These are phyloP conservation scores for Aureobasidium namibiae DNA, from an alignment of 2,329 filamentous ascomycete species.

Conservation along the genomic window DNA sequence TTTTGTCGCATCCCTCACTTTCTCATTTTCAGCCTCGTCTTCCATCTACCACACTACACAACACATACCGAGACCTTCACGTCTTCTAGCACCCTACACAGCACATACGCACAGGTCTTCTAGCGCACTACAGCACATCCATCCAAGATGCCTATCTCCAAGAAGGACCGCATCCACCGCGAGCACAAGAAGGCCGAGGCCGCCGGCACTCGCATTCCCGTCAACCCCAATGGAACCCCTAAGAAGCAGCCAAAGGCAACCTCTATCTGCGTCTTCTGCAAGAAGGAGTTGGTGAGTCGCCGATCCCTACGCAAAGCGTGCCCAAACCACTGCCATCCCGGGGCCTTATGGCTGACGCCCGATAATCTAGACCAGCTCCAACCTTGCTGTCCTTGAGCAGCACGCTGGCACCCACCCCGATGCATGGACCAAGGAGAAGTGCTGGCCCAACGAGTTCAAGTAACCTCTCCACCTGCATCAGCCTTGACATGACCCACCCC, in stretches of 20 bases:
- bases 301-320: too few relatives aligned
- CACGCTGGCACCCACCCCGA: constrained; percentile 45
- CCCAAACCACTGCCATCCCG: too few relatives aligned
- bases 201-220: constrained; percentile 45
- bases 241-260: constrained; percentile 48
- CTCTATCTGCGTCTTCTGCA: constrained; percentile 29
- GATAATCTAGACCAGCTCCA: constrained; percentile 36
- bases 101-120: too few relatives aligned
- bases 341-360: background rate
- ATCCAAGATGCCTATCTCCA: constrained; percentile 39
- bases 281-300: constrained; percentile 21
- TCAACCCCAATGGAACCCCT: constrained; percentile 48
- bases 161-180: constrained; percentile 44
- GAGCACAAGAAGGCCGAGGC: constrained; percentile 50
- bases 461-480: background rate
- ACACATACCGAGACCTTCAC: too few relatives aligned
- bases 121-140: background rate
- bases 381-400: constrained; percentile 44
- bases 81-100: background rate
- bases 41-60: too few relatives aligned
- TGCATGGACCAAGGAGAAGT: constrained; percentile 51
- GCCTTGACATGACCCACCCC: background rate
- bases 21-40: background rate
- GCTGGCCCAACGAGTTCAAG: constrained; percentile 45
- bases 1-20: background rate